These are phyloP conservation scores for Polychaeton citri DNA, from an alignment of 2,329 filamentous ascomycete species.

Conservation along the genomic window DNA sequence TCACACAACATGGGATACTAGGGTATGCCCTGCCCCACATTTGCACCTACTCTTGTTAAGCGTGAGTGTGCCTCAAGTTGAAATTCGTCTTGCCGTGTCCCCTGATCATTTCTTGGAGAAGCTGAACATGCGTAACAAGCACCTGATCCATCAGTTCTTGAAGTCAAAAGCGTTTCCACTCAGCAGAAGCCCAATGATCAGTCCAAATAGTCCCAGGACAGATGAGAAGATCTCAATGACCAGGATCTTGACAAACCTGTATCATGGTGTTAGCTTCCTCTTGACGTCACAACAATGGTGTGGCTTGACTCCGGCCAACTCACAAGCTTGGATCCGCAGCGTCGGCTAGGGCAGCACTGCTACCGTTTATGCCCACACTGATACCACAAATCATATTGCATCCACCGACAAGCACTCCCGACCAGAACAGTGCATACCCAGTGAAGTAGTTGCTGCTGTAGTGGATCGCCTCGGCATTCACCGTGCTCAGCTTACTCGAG, in stretches of 20 bases:
- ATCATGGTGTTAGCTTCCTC: conserved; percentile 4
- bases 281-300: neutral
- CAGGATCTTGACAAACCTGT: conserved; percentile 92
- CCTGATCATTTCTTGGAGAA: too few relatives aligned
- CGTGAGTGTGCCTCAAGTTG: too few relatives aligned
- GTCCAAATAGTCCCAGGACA: conserved; percentile 85
- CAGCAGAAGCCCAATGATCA: conserved; percentile 86
- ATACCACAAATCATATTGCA: conserved; percentile 96
- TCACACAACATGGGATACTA: neutral
- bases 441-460: conserved; percentile 79
- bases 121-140: too few relatives aligned
- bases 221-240: conserved; percentile 99
- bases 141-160: conserved; percentile 10
- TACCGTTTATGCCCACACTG: conserved; percentile 95
- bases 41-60: too few relatives aligned
- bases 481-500: conserved; percentile 66
- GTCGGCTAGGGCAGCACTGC: conserved; percentile 89
- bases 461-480: conserved; percentile 52
- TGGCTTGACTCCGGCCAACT: conserved; percentile 28
- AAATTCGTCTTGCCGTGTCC: too few relatives aligned
- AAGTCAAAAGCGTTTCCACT: conserved; percentile 75
- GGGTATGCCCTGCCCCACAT: too few relatives aligned
- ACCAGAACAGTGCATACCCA: conserved; percentile 92
- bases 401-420: conserved; percentile 81
- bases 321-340: conserved; percentile 83